These are phyloP conservation scores for Fagopyrum esculentum DNA, from an alignment of 148 eudicot species.

Conservation along the genomic window DNA sequence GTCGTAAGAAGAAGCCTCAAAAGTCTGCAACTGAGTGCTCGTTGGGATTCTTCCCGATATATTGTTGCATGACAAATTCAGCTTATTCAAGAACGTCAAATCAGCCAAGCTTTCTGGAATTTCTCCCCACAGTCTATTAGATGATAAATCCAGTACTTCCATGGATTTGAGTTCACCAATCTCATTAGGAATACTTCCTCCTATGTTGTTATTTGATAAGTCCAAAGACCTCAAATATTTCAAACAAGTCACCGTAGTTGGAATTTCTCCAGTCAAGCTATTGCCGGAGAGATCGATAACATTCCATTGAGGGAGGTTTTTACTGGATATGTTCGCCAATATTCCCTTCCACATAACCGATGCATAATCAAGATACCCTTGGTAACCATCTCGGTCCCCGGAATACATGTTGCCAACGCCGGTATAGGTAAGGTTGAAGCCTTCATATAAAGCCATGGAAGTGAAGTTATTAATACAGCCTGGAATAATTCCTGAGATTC, in stretches of 20 bases:
- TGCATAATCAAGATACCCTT: not conserved
- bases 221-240: slow-evolving; percentile 26
- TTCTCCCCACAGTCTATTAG: slow-evolving; percentile 32
- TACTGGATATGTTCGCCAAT: slow-evolving; percentile 15
- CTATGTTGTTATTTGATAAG: slow-evolving; percentile 38
- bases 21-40: slow-evolving; percentile 33
- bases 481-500: slow-evolving; percentile 28
- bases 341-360: slow-evolving; percentile 6
- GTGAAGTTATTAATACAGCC: slow-evolving; percentile 21
- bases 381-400: slow-evolving; percentile 2
- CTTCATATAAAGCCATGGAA: slow-evolving; percentile 15
- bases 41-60: slow-evolving; percentile 41
- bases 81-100: slow-evolving; percentile 24
- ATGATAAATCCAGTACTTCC: slow-evolving; percentile 40
- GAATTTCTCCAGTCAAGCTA: slow-evolving; percentile 30
- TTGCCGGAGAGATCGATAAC: slow-evolving; percentile 41
- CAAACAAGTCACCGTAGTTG: slow-evolving; percentile 25
- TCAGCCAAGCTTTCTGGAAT: slow-evolving; percentile 39
- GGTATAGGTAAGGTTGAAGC: not conserved
- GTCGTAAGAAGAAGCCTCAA: slow-evolving; percentile 19
- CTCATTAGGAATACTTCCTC: slow-evolving; percentile 31
- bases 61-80: slow-evolving; percentile 38
- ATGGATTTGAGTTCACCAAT: slow-evolving; percentile 24
- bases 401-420: slow-evolving; percentile 19
- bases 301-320: slow-evolving; percentile 32